phyloP scores from a whole-genome alignment of 2,329 filamentous ascomycete genomes.

The Dactylonectria estremocensis region DNA sequence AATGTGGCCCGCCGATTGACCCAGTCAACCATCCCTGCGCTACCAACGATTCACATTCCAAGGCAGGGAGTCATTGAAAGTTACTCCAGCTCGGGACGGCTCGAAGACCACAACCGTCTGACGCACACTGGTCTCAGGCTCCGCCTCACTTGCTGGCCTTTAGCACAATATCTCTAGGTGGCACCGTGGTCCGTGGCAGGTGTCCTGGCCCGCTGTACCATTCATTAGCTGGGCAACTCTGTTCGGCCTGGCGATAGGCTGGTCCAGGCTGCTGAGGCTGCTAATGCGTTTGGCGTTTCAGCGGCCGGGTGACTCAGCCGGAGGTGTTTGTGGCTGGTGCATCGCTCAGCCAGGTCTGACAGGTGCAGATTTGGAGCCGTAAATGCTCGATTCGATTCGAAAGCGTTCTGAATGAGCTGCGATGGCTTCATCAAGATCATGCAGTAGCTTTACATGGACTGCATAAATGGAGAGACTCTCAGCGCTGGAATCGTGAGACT shows the following conservation, averaged over 20 bases:
- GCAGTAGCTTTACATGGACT: not conserved
- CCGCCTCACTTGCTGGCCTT: not conserved
- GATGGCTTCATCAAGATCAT: not conserved
- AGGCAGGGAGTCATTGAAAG: not conserved
- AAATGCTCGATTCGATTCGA: conserved; percentile 34
- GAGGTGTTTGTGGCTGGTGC: not conserved
- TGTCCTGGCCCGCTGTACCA: too few species aligned
- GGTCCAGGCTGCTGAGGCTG: not conserved
- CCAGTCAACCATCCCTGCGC: not conserved
- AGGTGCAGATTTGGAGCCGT: conserved; percentile 20
- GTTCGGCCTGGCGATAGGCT: not conserved
- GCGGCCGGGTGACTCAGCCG: conserved; percentile 43
- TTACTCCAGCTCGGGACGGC: not conserved
- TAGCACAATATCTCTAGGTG: not conserved
- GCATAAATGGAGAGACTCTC: conserved; percentile 4
- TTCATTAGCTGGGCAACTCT: not conserved
- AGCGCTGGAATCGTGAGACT: not conserved
- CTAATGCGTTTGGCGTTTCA: conserved; percentile 15
- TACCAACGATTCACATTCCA: not conserved
- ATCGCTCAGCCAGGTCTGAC: not conserved
- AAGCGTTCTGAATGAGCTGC: conserved; percentile 16
- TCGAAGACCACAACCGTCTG: not conserved
- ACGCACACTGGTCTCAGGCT: not conserved
- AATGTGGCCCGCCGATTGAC: not conserved
- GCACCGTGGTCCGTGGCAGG: too few species aligned